Conservation (phyloP, 371 early-diverging fungal species). For the Mortierella sp. region DNA sequence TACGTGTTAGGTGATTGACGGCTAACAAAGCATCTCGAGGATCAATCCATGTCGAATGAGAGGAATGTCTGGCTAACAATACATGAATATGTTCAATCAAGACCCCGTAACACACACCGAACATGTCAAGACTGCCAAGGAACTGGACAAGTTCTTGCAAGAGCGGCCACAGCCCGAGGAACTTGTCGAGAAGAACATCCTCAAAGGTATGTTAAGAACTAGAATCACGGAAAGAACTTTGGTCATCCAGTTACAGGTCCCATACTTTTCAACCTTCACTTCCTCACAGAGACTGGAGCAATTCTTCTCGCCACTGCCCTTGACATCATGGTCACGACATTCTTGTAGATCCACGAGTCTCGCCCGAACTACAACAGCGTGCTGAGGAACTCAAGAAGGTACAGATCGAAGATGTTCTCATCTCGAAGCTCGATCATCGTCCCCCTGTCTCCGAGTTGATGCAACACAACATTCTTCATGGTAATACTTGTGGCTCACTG, state of each 20-base stretch:
- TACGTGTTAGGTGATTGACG: too few species aligned
- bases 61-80: too few species aligned
- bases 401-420: constrained; percentile 73
- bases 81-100: too few species aligned
- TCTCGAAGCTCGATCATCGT: constrained; percentile 76
- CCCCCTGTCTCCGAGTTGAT: constrained; percentile 75
- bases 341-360: constrained; percentile 12
- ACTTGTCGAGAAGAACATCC: constrained; percentile 78
- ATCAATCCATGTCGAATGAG: too few species aligned
- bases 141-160: constrained; percentile 65
- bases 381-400: constrained; percentile 71
- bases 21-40: too few species aligned
- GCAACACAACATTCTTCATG: constrained; percentile 75
- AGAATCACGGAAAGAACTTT: too few species aligned
- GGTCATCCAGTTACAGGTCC: too few species aligned
- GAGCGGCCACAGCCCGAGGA: constrained; percentile 72
- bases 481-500: constrained; percentile 44
- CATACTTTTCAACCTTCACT: too few species aligned
- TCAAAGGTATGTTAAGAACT: constrained; percentile 63
- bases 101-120: constrained; percentile 5
- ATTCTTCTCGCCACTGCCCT: too few species aligned
- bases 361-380: constrained; percentile 44
- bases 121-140: constrained; percentile 21
- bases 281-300: too few species aligned
- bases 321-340: too few species aligned